A percentile compares a stretch with the other conserved stretches of the same genome.
These are phyloP conservation scores for Mimosa pudica DNA, from an alignment of 306 rosid species.

Conservation along the genomic window DNA sequence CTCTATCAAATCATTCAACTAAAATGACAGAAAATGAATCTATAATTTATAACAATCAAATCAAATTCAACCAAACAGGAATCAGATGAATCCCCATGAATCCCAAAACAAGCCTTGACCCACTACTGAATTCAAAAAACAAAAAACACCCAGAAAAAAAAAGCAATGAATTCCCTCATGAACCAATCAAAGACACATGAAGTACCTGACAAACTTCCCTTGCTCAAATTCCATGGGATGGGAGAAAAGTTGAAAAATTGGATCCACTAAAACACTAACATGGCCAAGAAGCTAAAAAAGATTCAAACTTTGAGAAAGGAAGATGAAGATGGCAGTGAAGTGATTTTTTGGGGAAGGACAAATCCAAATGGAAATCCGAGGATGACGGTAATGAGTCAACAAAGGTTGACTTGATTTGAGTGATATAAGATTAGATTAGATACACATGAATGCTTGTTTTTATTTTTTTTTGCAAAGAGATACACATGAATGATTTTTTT, in stretches of 20 bases:
- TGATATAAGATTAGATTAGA: no score
- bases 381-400: background rate
- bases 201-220: slow-evolving; percentile 66
- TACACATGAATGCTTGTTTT: background rate
- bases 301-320: background rate
- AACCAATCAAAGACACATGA: background rate
- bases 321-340: slow-evolving; percentile 2
- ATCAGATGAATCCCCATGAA: background rate
- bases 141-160: background rate
- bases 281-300: background rate
- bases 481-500: no score
- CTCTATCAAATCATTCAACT: background rate
- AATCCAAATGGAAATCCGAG: background rate
- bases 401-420: background rate
- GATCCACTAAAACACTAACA: slow-evolving; percentile 37
- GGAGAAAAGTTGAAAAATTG: slow-evolving; percentile 17
- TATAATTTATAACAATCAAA: background rate
- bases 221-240: slow-evolving; percentile 52
- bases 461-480: no score
- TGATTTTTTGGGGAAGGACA: no score
- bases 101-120: background rate
- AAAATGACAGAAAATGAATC: background rate
- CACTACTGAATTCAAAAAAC: background rate
- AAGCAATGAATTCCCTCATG: background rate
- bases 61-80: background rate